Base-by-base conservation (phyloP, 352 stramenopile species). In the Pythium coloratum region DNA sequence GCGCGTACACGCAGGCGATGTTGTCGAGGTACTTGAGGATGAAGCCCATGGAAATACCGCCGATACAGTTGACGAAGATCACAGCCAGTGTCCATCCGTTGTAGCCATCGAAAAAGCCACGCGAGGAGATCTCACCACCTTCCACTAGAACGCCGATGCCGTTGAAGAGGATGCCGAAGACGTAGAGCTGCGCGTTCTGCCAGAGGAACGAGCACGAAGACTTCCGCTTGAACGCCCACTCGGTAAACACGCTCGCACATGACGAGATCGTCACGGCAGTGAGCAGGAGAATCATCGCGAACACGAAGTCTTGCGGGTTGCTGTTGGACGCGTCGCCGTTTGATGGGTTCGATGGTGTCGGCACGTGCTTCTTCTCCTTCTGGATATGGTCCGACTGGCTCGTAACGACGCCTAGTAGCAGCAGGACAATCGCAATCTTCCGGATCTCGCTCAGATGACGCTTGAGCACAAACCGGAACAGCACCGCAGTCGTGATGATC, bases 21-120 rank as follows among this genome's bases (percentile, higher is more conserved):
- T 96, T 96, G 84, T 96, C 88, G n/a, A 96, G 57, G 65, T 86
- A 96, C 71, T 94, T 94, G 62, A 96, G 76, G 57, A 96, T 91
- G 33, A 88, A 76, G 49, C 82, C 86, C 75, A 94, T 88, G 42
- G 73, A 84, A 59, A 96, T 85, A 40, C 88, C 88, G 34, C 73
- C 83, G 44, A 90, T 69, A 44, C 80, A 91, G 72, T 94, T 89
- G 46, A 94, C 82, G 7, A 80, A 70, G 38, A 96, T 81, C 46
- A 93, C 86, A 2, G 84, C 80, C 34, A 84, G 42, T n/a, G 86
- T 94, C 86, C 86, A 96, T 14, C 72, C 64, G 63, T 84, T 94
- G 76, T 94, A 96, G 53, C 81, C 88, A 53, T 85, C 65, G 56
- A 96, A 92, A 38, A 96, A 94, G 18, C 86, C 86, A 28, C 79